Evolutionary conservation across 306 rosid genomes (phyloP), one percentile per base, ranked within the genome.

Genomic region (Malus orientalis): DNA sequence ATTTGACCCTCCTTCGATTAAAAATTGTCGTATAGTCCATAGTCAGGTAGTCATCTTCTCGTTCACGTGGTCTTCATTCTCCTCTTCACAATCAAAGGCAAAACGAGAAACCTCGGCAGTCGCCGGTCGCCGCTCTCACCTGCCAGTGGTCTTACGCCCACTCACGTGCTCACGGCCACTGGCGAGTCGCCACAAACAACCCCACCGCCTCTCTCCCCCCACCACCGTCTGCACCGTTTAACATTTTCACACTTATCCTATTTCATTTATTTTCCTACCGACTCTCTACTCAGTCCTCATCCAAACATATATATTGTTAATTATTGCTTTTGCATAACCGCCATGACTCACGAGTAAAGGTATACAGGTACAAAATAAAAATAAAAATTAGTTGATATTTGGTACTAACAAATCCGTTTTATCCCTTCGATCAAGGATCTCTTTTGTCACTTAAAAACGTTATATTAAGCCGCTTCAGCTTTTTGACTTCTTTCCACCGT

Each of bases 351-450:
- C 16, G 20, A 49, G 20, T 38, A 38, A 7, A 38, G 42, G 42
- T 38, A 0, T 7, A 38, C 10, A 38, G 9, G 1, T 38, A 7
- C 42, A 38, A 1, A 7, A 38, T 7, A 7, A 38, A 38, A 38
- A 7, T 7, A 38, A 38, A 38, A 38, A 38, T 7, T 7, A 38
- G 42, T 38, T 38, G 42, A 38, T 38, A 38, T 1, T 7, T 38
- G 8, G 10, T 38, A 38, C 8, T 1, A 36, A 36, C 1, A 38
- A 38, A 38, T 38, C 42, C 29, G 20, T 42, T 71, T 4, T 68
- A 33, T 12, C 25, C 78, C 85, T 45, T 72, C 81, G 67, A 81
- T 77, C 85, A 77, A 66, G 85, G 85, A 25, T 65, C 49, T 36
- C 49, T 14, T 30, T 16, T 16, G 55, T 49, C 55, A 49, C 18